Evolutionary conservation across 306 rosid species (phyloP).

Genomic region (Comarum palustre): DNA sequence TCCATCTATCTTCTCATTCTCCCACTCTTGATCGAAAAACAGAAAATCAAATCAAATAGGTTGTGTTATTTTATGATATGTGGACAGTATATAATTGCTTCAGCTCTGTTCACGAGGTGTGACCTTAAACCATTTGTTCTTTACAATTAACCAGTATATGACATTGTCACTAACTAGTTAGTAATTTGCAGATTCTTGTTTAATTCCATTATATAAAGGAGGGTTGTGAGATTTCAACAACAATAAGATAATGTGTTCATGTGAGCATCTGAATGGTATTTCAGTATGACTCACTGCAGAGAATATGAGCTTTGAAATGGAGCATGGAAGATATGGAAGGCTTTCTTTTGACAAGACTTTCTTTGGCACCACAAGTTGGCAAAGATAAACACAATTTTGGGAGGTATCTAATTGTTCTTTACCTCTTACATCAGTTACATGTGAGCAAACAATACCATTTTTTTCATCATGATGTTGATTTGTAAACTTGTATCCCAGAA

Average conservation of each 20-base stretch:
- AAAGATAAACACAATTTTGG: not conserved
- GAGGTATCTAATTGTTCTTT: not conserved
- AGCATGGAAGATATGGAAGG: not conserved
- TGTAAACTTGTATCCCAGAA: not conserved
- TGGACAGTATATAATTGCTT: not conserved
- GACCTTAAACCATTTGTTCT: not conserved
- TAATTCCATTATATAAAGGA: not conserved
- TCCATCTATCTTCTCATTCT: not conserved
- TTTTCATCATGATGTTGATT: not conserved
- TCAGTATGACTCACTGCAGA: not conserved
- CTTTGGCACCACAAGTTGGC: not conserved
- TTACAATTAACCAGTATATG: not conserved
- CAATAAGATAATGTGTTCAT: not conserved
- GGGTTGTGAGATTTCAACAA: not conserved
- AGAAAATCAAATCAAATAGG: not conserved
- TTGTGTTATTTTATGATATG: not conserved
- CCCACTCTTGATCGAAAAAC: not conserved
- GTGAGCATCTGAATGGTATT: not conserved
- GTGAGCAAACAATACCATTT: not conserved
- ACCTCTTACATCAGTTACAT: not conserved
- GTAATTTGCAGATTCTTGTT: not conserved
- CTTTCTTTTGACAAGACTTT: not conserved
- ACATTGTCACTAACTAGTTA: not conserved
- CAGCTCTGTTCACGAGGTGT: not conserved
- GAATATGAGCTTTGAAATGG: not conserved